A percentile compares a stretch with the other conserved stretches of the same genome.
These are phyloP conservation scores for Barnettozyma siamensis DNA, from an alignment of 805 yeast species.

Conservation along the genomic window DNA sequence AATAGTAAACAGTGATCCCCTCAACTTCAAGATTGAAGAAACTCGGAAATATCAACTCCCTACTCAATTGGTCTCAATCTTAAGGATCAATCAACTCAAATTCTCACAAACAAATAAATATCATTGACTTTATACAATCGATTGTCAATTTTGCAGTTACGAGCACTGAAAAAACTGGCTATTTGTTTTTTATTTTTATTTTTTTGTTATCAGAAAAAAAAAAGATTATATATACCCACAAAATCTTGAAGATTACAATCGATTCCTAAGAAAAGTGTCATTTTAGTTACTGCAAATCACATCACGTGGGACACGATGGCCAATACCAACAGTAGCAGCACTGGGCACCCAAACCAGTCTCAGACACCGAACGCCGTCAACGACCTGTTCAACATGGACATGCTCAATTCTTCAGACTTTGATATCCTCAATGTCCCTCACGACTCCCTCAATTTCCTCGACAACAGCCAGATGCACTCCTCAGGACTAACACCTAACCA, in stretches of 20 bases:
- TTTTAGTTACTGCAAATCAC: too few species aligned
- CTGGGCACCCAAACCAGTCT: not conserved
- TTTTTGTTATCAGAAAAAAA: conserved; percentile 1
- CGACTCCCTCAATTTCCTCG: conserved; percentile 12
- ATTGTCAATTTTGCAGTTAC: not conserved
- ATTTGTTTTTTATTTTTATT: not conserved
- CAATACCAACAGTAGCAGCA: not conserved
- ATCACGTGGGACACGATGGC: not conserved
- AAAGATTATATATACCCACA: not conserved
- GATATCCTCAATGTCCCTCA: conserved; percentile 22
- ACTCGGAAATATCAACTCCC: too few species aligned
- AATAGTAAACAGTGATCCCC: too few species aligned
- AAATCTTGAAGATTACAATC: too few species aligned
- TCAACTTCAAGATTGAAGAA: too few species aligned
- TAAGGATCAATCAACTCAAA: too few species aligned
- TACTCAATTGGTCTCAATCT: too few species aligned
- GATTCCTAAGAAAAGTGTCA: too few species aligned
- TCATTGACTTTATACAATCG: too few species aligned
- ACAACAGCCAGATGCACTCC: conserved; percentile 2
- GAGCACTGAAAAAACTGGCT: too few species aligned
- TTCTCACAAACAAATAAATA: too few species aligned
- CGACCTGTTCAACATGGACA: conserved; percentile 18
- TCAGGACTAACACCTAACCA: not conserved
- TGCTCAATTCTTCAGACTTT: conserved; percentile 17
- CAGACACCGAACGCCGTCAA: not conserved